Evolutionary conservation across 768 basidiomycete species (phyloP), one percentile per base, ranked within the genome.

Genomic region (Lactifluus volemus): DNA sequence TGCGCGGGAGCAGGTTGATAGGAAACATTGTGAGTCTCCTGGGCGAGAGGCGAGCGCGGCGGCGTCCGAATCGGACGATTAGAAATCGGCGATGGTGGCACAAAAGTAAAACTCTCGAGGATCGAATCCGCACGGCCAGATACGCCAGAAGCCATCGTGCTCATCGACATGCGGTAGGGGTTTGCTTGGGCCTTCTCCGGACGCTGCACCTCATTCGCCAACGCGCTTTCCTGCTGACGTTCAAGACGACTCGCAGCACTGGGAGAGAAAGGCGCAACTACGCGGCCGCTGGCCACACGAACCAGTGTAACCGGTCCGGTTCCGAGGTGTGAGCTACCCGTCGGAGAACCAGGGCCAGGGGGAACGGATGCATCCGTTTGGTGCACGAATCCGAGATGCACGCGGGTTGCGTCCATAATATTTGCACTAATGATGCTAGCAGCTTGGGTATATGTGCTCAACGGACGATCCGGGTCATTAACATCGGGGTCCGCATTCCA

Each of bases 21-120:
- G 25, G 50, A 25, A 38, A 41, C 50, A 17, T 25, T 38, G 10
- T 29, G 49, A 5, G 52, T 74, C 63, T 86, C 84, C 70, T 86
- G 82, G 30, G 73, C 77, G 19, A 88, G 75, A 8, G 89, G 88
- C 10, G 89, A 90, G 59, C 84, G 83, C 41, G 86, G 86, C 5
- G 88, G 88, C 3, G 87, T 84, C 63, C 88, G 78, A 67, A 84
- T 75, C 10, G 89, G 89, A 55, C 86, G 78, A 65, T 88, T 83
- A n/a, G 89, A 90, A 61, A 92, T 91, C 6, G 91, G 91, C 8
- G 89, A 91, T 1, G 91, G 91, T 25, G 91, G 91, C 9, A 93
- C 89, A 70, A 93, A 92, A 39, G 88, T 89, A 78, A 93, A 93
- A 14, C 83, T 85, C 72, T 91, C 90, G 30, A 92, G 78, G 65